Evolutionary conservation across 345 rosid species (phyloP), one percentile per base, ranked within the genome.

Genomic region (Syzygium grande): DNA sequence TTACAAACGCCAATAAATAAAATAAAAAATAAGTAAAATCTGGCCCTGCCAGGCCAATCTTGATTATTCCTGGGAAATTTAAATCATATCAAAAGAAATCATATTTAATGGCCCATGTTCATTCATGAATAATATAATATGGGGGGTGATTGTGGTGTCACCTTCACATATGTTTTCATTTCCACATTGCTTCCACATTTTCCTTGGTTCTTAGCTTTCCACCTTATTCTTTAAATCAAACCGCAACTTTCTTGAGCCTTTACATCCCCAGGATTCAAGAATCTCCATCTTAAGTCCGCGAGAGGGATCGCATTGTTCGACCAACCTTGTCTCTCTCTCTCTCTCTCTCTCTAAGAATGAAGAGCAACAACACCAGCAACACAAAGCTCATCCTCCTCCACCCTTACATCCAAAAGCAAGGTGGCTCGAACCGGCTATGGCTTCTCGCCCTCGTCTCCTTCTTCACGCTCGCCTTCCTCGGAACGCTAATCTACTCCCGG

Each of bases 331-430:
- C 84, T 63, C 77, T 63, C 46, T 46, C 53, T 52, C 43, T 54
- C 85, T 85, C 77, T 78, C 53, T 52, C 61, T 49, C 30, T 23
- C 13, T 51, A 53, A 19, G 46, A 54, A 56, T 63, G 52, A 90
- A 56, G 98, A 97, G 95, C 94, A 95, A 91, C 90, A 90, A 85
- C 91, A 94, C 90, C 84, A 91, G 89, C 92, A 97, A 95, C 93
- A 95, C 99, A 4, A 97, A 95, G 92, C 96, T 97, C 52, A 97
- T 97, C 89, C 98, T 97, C 80, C 93, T 97, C 65, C 99, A 96
- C 65, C 99, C 99, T 5, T 96, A 97, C 84, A 93, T 95, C 89
- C 99, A 95, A 84, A 97, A 97, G 87, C 99, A 97, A 92, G 98
- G 98, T 38, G 91, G 92, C 90, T 90, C 99, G 15, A 95, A 92